A percentile compares a stretch with the other conserved stretches of the same genome.
Conservation (phyloP, 805 yeast species). For the Saturnispora sekii region DNA sequence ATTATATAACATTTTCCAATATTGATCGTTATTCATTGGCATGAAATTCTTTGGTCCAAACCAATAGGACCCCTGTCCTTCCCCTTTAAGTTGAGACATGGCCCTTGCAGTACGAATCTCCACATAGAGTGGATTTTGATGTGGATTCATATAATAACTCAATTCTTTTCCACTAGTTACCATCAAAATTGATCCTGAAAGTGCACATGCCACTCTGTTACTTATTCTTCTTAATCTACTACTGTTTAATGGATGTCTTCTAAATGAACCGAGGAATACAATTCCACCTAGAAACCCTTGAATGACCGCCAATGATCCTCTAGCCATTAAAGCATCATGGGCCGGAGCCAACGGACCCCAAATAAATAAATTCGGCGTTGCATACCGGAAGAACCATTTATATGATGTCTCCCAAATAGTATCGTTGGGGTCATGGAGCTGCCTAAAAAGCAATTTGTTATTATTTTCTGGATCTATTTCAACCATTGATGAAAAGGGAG, state of each 20-base stretch:
- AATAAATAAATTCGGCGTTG: slow-evolving; percentile 21
- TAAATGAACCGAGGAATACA: slow-evolving; percentile 10
- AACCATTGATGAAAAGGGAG: slow-evolving; percentile 6
- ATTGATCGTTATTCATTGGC: slow-evolving; percentile 33
- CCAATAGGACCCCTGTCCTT: slow-evolving; percentile 37
- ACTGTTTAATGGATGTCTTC: slow-evolving; percentile 6
- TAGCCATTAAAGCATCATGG: slow-evolving; percentile 23
- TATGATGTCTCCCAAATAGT: slow-evolving; percentile 11
- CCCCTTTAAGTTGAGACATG: slow-evolving; percentile 16
- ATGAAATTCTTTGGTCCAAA: slow-evolving; percentile 38
- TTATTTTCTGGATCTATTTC: slow-evolving; percentile 7
- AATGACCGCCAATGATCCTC: slow-evolving; percentile 19
- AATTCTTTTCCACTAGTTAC: slow-evolving; percentile 15
- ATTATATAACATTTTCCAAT: slow-evolving; percentile 19
- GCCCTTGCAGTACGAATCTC: slow-evolving; percentile 21
- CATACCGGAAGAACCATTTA: slow-evolving; percentile 21
- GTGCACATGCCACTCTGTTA: slow-evolving; percentile 9
- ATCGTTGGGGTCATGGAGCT: slow-evolving; percentile 21
- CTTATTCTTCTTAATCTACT: slow-evolving; percentile 8
- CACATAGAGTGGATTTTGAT: slow-evolving; percentile 21
- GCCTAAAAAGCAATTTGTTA: slow-evolving; percentile 13
- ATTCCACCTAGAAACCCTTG: slow-evolving; percentile 21
- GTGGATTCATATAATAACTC: slow-evolving; percentile 10
- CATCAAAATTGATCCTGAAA: slow-evolving; percentile 14
- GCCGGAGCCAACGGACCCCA: slow-evolving; percentile 30